Evolutionary conservation across 495 filamentous ascomycete species (phyloP), one percentile per base, ranked within the genome.

Genomic region (Podospora sp.): DNA sequence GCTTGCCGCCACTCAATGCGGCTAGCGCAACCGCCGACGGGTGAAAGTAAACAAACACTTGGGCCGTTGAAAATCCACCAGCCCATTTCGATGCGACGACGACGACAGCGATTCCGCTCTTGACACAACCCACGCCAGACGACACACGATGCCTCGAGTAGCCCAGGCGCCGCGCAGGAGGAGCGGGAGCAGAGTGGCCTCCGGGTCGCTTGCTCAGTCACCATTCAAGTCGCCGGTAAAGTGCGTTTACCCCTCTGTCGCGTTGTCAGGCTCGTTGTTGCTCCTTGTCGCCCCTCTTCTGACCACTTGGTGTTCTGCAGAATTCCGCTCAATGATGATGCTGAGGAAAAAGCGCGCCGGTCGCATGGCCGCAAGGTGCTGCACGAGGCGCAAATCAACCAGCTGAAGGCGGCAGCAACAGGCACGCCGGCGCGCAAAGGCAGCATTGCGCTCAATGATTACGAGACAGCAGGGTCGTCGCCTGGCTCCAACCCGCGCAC

Each of bases 301-400:
- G 40, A 65, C 62, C 6, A 16, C 16, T 18, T 9, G 16, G n/a
- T 53, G 53, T 16, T 61, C 52, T 25, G 55, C 63, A 85, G 80
- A 55, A 96, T 99, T 63, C 94, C 96, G 11, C 85, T 99, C 50
- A 97, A 98, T 79, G 95, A 99, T 85, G 95, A 99, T 80, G 87
- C 87, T 67, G 87, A 87, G 62, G 95, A 99, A 77, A 97, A 96
- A 78, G 92, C 92, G 40, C 89, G 90, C 71, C 90, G 96, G 29
- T 83, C 93, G 71, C 92, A 96, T 73, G 91, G 92, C 63, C 88
- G 95, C 70, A 92, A 94, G 73, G 92, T 92, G 51, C 87, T 91
- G 49, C 92, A 97, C 77, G 91, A 96, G 75, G 88, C 90, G 64
- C 96, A 98, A 74, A 91, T 94, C 85, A 92, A 93, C 77, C 89